Conservation (phyloP, 164 flowering plant species). For the Saururus chinensis region DNA sequence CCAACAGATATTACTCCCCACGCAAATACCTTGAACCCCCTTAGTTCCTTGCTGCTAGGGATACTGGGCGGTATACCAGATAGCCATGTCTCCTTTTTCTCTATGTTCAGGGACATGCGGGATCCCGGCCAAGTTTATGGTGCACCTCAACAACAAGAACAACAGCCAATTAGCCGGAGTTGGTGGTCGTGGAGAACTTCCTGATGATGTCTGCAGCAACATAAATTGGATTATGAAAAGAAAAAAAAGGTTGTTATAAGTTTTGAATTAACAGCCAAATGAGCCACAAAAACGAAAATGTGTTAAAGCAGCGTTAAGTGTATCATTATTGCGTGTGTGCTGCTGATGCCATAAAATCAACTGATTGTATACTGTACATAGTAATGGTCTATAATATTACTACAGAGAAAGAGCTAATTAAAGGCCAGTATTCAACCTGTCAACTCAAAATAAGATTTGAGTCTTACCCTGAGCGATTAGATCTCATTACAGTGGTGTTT, state of each 20-base stretch:
- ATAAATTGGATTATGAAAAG: neutral
- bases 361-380: no score
- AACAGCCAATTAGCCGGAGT: conserved; percentile 3
- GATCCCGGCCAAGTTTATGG: conserved; percentile 67
- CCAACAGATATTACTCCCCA: conserved; percentile 34
- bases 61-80: conserved; percentile 83
- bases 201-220: neutral
- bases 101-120: conserved; percentile 78
- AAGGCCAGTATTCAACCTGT: no score
- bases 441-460: no score
- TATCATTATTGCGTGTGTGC: neutral
- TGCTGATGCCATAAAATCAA: no score
- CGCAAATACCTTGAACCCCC: conserved; percentile 50
- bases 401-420: no score
- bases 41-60: conserved; percentile 76
- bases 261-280: neutral
- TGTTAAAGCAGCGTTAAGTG: neutral
- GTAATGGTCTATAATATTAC: no score
- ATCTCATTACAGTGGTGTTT: no score
- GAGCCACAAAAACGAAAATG: neutral
- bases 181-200: conserved; percentile 6
- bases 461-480: no score
- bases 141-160: conserved; percentile 33
- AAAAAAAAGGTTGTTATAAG: no score
- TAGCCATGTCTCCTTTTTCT: conserved; percentile 67